phyloP scores from a whole-genome alignment of 768 basidiomycete species.

The Leccinum subtestaceum region DNA sequence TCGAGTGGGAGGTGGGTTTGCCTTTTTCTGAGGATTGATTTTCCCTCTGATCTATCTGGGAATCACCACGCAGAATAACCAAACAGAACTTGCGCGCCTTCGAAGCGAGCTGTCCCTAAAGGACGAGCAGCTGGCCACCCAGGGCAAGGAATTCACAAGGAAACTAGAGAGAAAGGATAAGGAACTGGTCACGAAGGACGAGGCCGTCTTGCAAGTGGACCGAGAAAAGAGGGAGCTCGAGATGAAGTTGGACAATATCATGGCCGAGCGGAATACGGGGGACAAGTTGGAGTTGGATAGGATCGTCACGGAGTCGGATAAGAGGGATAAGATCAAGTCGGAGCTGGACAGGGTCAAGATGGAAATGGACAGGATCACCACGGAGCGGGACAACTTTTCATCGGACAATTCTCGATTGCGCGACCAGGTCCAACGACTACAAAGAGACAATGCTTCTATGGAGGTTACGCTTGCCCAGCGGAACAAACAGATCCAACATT shows the following conservation, averaged over 20 bases:
- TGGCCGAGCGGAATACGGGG: slow-evolving; percentile 28
- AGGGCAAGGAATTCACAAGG: neutral
- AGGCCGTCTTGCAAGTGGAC: slow-evolving; percentile 69
- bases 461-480: slow-evolving; percentile 78
- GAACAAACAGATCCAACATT: slow-evolving; percentile 59
- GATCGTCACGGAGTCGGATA: neutral
- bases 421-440: slow-evolving; percentile 63
- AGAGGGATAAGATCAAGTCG: neutral
- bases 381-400: neutral
- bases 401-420: slow-evolving; percentile 61
- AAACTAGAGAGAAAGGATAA: neutral
- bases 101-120: neutral
- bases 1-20: neutral
- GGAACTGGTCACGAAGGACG: slow-evolving; percentile 36
- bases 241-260: neutral
- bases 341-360: neutral
- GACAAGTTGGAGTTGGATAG: neutral
- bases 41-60: neutral
- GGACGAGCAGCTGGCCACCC: slow-evolving; percentile 44
- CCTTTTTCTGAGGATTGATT: neutral
- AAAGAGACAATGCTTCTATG: slow-evolving; percentile 80
- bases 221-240: slow-evolving; percentile 60
- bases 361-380: neutral
- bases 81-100: neutral
- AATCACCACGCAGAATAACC: neutral